These are phyloP conservation scores for Mycena galericulata DNA, from an alignment of 768 basidiomycete species.

Conservation along the genomic window DNA sequence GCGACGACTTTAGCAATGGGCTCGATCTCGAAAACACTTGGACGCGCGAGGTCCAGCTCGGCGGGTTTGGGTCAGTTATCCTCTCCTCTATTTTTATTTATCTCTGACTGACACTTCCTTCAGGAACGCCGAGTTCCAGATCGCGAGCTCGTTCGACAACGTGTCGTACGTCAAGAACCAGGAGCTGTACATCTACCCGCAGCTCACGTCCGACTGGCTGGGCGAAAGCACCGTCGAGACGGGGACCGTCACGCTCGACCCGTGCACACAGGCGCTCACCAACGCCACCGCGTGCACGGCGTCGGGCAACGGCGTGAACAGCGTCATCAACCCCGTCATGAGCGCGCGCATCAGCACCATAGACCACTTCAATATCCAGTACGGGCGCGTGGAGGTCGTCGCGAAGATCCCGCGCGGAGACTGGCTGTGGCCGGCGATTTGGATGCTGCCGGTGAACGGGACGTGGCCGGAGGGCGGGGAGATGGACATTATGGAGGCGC, in stretches of 20 bases:
- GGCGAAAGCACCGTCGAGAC: conserved; percentile 61
- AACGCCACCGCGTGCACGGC: conserved; percentile 56
- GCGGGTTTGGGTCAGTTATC: conserved; percentile 74
- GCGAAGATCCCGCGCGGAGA: conserved; percentile 72
- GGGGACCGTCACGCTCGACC: conserved; percentile 40
- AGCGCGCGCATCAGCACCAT: conserved; percentile 80
- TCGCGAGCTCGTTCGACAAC: conserved; percentile 70
- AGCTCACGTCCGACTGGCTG: conserved; percentile 70
- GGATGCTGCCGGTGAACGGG: conserved; percentile 78
- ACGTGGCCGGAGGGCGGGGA: conserved; percentile 69
- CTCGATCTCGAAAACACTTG: conserved; percentile 65
- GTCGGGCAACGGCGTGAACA: conserved; percentile 52
- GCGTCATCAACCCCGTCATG: conserved; percentile 81
- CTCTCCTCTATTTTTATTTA: too few relatives aligned
- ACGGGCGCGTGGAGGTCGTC: conserved; percentile 70
- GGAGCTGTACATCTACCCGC: conserved; percentile 84
- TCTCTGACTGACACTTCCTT: background rate
- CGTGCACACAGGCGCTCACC: conserved; percentile 43
- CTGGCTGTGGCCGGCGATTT: conserved; percentile 84
- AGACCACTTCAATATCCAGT: conserved; percentile 67
- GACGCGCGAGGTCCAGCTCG: conserved; percentile 76
- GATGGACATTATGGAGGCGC: conserved; percentile 61
- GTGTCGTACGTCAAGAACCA: conserved; percentile 66
- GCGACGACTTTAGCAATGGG: conserved; percentile 70
- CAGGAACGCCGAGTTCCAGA: conserved; percentile 83